A percentile compares a stretch with the other conserved stretches of the same genome.
phyloP scores from a whole-genome alignment of 2,329 filamentous ascomycete species.

The Boeremia lycopersici region DNA sequence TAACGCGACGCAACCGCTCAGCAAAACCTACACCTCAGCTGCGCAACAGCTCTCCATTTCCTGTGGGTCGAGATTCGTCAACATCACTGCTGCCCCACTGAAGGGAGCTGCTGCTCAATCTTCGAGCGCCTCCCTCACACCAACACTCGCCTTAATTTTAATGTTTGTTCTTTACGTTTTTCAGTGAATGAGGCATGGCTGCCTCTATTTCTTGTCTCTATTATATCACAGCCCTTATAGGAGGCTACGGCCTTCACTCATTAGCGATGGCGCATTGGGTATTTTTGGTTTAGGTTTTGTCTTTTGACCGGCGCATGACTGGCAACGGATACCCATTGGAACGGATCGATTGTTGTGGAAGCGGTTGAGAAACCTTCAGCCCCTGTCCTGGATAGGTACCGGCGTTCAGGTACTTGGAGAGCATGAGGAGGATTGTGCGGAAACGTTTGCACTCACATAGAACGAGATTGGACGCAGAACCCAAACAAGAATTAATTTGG shows the following conservation, averaged over 20 bases:
- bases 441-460: neutral
- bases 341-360: constrained; percentile 8
- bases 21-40: constrained; percentile 70
- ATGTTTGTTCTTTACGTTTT: constrained; percentile 45
- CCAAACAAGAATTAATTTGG: neutral
- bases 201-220: constrained; percentile 27
- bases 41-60: constrained; percentile 73
- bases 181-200: constrained; percentile 27
- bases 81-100: constrained; percentile 53
- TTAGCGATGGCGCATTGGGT: constrained; percentile 46
- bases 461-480: neutral
- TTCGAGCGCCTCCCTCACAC: constrained; percentile 31
- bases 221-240: constrained; percentile 22
- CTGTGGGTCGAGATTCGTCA: constrained; percentile 63
- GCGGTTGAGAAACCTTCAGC: constrained; percentile 6
- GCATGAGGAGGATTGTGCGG: neutral
- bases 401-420: constrained; percentile 1
- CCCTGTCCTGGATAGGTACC: neutral
- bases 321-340: constrained; percentile 29
- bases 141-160: constrained; percentile 40
- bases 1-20: constrained; percentile 70
- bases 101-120: constrained; percentile 37
- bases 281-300: constrained; percentile 19
- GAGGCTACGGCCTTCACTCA: constrained; percentile 33
- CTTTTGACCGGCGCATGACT: constrained; percentile 9